A percentile compares a stretch with the other conserved stretches of the same genome.
phyloP scores from a whole-genome alignment of 768 basidiomycete species.

The Collybiopsis luxurians region DNA sequence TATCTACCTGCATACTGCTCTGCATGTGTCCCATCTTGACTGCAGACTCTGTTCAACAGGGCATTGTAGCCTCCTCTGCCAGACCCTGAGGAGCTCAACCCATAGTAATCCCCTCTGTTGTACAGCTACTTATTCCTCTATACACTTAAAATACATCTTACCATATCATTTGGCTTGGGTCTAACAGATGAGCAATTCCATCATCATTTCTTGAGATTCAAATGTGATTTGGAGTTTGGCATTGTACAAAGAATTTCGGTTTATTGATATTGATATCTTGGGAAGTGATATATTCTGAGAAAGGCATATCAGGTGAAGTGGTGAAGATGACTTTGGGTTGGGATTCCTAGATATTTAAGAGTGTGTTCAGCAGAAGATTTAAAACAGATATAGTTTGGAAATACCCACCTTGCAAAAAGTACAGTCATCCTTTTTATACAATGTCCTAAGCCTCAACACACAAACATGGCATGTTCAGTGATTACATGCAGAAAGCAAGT shows the following conservation, averaged over 20 bases:
- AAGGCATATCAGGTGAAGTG: conserved; percentile 56
- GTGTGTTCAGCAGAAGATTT: not conserved
- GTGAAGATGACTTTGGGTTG: conserved; percentile 77
- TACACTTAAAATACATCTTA: too few species aligned
- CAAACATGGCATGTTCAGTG: conserved; percentile 97
- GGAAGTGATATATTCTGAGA: conserved; percentile 55
- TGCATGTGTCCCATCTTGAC: too few species aligned
- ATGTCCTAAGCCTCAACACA: conserved; percentile 77
- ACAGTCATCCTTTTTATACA: conserved; percentile 93
- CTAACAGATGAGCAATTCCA: conserved; percentile 85
- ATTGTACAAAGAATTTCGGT: conserved; percentile 55
- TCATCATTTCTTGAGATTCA: conserved; percentile 92
- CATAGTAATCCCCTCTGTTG: too few species aligned
- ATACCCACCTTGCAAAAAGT: conserved; percentile 89
- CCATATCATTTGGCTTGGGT: too few species aligned
- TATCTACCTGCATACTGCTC: too few species aligned
- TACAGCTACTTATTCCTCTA: too few species aligned
- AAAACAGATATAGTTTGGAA: too few species aligned
- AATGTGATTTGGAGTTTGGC: conserved; percentile 76
- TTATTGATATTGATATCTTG: conserved; percentile 18
- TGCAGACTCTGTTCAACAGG: too few species aligned
- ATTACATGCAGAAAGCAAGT: conserved; percentile 84
- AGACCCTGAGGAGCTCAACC: too few species aligned
- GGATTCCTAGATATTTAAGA: conserved; percentile 58
- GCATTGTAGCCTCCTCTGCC: too few species aligned